These are phyloP conservation scores for Phytophthora pinifolia DNA, from an alignment of 352 stramenopile genomes.

Conservation along the genomic window DNA sequence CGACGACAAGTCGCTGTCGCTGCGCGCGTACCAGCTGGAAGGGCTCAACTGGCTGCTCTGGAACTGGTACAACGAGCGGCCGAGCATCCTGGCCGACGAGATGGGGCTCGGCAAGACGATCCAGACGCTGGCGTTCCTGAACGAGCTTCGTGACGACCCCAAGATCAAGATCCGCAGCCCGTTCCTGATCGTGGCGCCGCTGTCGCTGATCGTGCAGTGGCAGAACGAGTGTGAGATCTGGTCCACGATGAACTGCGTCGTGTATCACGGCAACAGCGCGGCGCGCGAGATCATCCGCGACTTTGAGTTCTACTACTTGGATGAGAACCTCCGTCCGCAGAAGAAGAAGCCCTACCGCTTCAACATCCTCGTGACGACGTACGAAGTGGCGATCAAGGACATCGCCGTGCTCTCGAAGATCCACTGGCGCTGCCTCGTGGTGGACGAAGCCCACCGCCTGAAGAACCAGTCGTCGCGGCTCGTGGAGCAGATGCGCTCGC, in stretches of 20 bases:
- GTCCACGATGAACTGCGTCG: conserved; percentile 98
- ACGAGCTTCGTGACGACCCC: conserved; percentile 90
- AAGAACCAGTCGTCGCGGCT: conserved; percentile 88
- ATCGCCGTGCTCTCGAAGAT: conserved; percentile 95
- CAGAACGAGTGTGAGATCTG: conserved; percentile 98
- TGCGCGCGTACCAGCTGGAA: conserved; percentile 87
- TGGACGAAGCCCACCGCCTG: conserved; percentile 89
- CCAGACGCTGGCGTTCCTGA: conserved; percentile 93
- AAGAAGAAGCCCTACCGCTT: conserved; percentile 89
- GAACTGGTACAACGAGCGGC: conserved; percentile 90
- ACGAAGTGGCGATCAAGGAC: conserved; percentile 91
- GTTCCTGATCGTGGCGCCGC: conserved; percentile 98
- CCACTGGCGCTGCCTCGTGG: conserved; percentile 87
- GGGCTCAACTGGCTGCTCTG: conserved; percentile 89
- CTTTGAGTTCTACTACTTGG: conserved; percentile 94
- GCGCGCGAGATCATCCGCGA: conserved; percentile 94
- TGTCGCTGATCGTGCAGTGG: conserved; percentile 99
- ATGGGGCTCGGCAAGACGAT: conserved; percentile 95
- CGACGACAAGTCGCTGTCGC: conserved; percentile 62
- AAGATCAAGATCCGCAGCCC: conserved; percentile 92
- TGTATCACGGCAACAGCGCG: conserved; percentile 97
- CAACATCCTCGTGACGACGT: conserved; percentile 90
- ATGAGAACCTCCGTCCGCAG: conserved; percentile 63
- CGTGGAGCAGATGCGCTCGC: conserved; percentile 82
- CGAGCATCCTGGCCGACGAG: conserved; percentile 88